Conservation (phyloP, 1,284 basidiomycete genomes). For the Fistulinella staudtii region DNA sequence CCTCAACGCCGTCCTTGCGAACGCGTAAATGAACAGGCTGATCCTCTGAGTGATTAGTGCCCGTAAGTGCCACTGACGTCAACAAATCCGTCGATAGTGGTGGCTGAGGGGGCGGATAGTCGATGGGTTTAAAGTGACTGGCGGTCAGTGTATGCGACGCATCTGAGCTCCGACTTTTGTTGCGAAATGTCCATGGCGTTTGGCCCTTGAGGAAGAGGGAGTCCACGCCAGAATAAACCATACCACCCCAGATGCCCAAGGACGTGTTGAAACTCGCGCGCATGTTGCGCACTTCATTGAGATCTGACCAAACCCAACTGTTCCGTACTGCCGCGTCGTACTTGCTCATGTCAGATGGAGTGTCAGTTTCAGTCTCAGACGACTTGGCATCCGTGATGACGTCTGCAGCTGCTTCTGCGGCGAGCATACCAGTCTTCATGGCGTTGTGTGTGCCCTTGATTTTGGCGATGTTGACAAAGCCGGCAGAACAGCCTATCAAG, state of each 20-base stretch:
- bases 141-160: slow-evolving; percentile 72
- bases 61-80: slow-evolving; percentile 87
- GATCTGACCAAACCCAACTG: slow-evolving; percentile 88
- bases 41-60: slow-evolving; percentile 96
- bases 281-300: slow-evolving; percentile 90
- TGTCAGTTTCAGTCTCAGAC: slow-evolving; percentile 14
- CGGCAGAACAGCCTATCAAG: slow-evolving; percentile 92
- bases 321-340: slow-evolving; percentile 75
- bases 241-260: slow-evolving; percentile 86
- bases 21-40: slow-evolving; percentile 89
- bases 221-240: slow-evolving; percentile 90
- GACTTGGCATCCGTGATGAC: slow-evolving; percentile 40
- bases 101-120: slow-evolving; percentile 88
- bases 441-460: slow-evolving; percentile 99
- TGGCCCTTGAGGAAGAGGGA: slow-evolving; percentile 82
- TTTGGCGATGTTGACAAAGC: slow-evolving; percentile 95
- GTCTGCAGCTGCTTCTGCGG: slow-evolving; percentile 84
- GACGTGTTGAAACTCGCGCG: slow-evolving; percentile 88
- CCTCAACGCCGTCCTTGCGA: slow-evolving; percentile 49
- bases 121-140: slow-evolving; percentile 72
- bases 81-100: slow-evolving; percentile 93
- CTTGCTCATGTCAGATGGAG: slow-evolving; percentile 63
- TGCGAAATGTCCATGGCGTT: slow-evolving; percentile 90
- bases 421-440: slow-evolving; percentile 99
- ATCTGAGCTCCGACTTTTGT: slow-evolving; percentile 52